These are phyloP conservation scores for Chimonanthus praecox DNA, from an alignment of 164 flowering plant species.

Conservation along the genomic window DNA sequence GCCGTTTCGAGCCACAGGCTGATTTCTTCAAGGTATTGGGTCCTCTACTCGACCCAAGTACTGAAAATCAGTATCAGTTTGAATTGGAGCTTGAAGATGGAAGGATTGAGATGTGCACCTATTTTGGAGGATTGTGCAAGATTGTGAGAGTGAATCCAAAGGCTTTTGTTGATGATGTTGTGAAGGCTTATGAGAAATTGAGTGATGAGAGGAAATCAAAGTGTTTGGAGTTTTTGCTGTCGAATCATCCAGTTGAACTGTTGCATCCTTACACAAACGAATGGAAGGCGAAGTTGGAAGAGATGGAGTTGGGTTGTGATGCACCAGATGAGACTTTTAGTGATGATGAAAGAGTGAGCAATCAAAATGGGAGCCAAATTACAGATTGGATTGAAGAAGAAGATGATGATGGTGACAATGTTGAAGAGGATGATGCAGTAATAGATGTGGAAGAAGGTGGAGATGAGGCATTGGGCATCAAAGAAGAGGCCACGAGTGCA, in stretches of 20 bases:
- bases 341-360: constrained; percentile 34
- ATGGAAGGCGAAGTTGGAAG: constrained; percentile 93
- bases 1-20: constrained; percentile 90
- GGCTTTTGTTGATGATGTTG: constrained; percentile 96
- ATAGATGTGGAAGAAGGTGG: constrained; percentile 28
- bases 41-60: constrained; percentile 71
- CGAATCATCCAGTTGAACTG: constrained; percentile 65
- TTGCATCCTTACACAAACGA: constrained; percentile 94
- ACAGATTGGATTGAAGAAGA: constrained; percentile 77
- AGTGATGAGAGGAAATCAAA: constrained; percentile 72
- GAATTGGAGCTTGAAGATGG: constrained; percentile 70
- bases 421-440: constrained; percentile 19
- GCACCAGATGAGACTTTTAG: constrained; percentile 52
- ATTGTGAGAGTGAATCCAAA: constrained; percentile 73
- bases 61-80: constrained; percentile 55
- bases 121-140: constrained; percentile 87
- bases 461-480: constrained; percentile 32
- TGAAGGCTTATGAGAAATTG: constrained; percentile 79
- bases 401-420: constrained; percentile 25
- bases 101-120: constrained; percentile 68
- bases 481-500: constrained; percentile 26
- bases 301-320: constrained; percentile 89
- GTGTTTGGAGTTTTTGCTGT: constrained; percentile 74
- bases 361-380: constrained; percentile 21
- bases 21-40: constrained; percentile 50